Evolutionary conservation across 805 yeast species (phyloP), one percentile per base, ranked within the genome.

Genomic region (Saturnispora galanensis): DNA sequence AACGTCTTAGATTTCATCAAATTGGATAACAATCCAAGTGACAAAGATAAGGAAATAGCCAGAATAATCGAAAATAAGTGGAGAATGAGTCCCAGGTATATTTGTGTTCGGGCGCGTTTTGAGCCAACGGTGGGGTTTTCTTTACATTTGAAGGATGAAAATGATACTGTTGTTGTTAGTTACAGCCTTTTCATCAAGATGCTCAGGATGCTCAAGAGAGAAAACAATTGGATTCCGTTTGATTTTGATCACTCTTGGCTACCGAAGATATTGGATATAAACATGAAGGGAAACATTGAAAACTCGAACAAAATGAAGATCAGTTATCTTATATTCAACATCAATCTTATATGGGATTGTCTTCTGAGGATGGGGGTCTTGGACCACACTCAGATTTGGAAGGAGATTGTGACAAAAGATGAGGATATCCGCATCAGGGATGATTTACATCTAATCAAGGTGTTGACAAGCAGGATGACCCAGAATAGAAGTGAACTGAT

Each of bases 271-370:
- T 46, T 50, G 10, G 52, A 51, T 12, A 48, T 56, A 18, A 44
- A 39, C 4, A 55, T 54, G 45, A 48, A 48, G 15, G 54, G 53
- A 2, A 60, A 57, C 33, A 47, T 59, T 7, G 49, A 52, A 56
- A 56, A 55, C 41, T 55, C 56, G 1, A 69, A 68, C 49, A 78
- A 77, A 50, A 55, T 68, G 36, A 66, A 69, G 39, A 51, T 74
- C 31, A 77, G 77, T 50, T 65, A 72, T 31, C 59, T 75, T 31
- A 56, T 77, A 16, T 67, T 70, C 32, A 61, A 65, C 31, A 50
- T 81, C 31, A 81, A 81, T 50, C 50, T 70, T 7, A 62, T 79
- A 31, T 55, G 83, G 11, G 59, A 68, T 15, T 57, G 67, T n/a
- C 49, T 79, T 4, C 47, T 62, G 6, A 44, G 18, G 31, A 50